Evolutionary conservation across 2,329 filamentous ascomycete species (phyloP), one percentile per base, ranked within the genome.

Genomic region (Emericellopsis cladophorae): DNA sequence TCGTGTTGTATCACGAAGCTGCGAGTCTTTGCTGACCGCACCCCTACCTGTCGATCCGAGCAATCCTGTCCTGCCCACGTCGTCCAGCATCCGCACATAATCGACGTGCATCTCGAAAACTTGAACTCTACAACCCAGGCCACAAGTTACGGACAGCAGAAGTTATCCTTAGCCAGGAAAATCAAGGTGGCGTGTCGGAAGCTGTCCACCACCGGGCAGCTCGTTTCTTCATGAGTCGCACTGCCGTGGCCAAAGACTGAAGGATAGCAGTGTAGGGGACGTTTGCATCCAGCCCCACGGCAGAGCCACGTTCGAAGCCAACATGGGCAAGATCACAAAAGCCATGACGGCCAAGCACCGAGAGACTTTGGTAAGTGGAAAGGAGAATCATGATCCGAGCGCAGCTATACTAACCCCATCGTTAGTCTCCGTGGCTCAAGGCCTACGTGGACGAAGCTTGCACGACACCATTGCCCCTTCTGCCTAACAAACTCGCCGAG

Each of bases 371-470:
- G 78, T 82, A 65, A 60, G 72, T 58, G 14, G 23, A 9, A 7
- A 29, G 26, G 26, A 29, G 9, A 29, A 29, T 29, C 9, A 12
- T 29, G 9, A 29, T 29, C 6, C 26, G 9, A 29, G 26, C 12
- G 26, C 8, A 9, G 12, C 8, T 7, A 12, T 29, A 12, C 57
- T 60, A 45, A 62, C 51, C 11, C 36, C 12, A 31, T 42, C 11
- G 32, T 26, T 48, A 95, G 86, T 95, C 92, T 60, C 82, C 87
- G 50, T 94, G 84, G 71, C 74, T 96, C 49, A 76, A 81, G 60
- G 73, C 82, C 41, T 96, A 89, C 56, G 81, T 95, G 53, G 69
- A 80, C 52, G 70, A 72, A 49, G 79, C 84, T 39, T 79, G 78
- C 49, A 72, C 73, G 43, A 70, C 75, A 48, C 76, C 87, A 37